Conservation (phyloP, 116 monocot species). For the Thalassia testudinum region DNA sequence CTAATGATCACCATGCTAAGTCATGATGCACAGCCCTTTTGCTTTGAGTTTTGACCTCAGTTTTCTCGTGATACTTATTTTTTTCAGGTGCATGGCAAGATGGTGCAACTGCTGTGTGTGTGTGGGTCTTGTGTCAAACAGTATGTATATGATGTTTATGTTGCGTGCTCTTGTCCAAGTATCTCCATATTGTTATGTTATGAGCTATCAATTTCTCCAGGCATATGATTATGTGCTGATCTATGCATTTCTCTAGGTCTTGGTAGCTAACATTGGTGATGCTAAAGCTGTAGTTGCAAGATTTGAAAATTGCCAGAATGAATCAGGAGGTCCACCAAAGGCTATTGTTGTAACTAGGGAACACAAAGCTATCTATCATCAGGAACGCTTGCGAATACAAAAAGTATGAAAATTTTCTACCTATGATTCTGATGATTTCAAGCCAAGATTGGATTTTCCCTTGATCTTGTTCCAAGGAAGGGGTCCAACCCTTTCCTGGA, state of each 20-base stretch:
- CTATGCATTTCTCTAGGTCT: constrained; percentile 28
- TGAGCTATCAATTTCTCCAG: constrained; percentile 17
- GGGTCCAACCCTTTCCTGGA: too few species aligned
- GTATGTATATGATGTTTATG: constrained; percentile 15
- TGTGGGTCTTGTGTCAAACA: constrained; percentile 66
- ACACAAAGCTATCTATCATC: constrained; percentile 80
- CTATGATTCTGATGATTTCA: background rate
- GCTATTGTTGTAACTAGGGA: constrained; percentile 86
- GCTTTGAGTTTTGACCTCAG: too few species aligned
- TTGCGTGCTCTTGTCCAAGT: too few species aligned
- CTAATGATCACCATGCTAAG: too few species aligned
- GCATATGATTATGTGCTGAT: too few species aligned
- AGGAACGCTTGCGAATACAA: constrained; percentile 70
- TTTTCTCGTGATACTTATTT: too few species aligned
- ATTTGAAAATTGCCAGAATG: constrained; percentile 14
- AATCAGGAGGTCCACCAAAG: constrained; percentile 28
- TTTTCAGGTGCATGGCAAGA: constrained; percentile 72
- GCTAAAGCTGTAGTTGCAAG: constrained; percentile 81
- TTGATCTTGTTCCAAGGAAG: too few species aligned
- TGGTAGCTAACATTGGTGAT: constrained; percentile 88
- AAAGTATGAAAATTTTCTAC: constrained; percentile 20
- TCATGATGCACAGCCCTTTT: too few species aligned
- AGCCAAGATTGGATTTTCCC: too few species aligned
- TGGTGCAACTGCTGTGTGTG: constrained; percentile 90
- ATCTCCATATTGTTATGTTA: too few species aligned